A percentile compares a stretch with the other conserved stretches of the same genome.
phyloP scores from a whole-genome alignment of 352 stramenopile genomes.

The Pythium coloratum region DNA sequence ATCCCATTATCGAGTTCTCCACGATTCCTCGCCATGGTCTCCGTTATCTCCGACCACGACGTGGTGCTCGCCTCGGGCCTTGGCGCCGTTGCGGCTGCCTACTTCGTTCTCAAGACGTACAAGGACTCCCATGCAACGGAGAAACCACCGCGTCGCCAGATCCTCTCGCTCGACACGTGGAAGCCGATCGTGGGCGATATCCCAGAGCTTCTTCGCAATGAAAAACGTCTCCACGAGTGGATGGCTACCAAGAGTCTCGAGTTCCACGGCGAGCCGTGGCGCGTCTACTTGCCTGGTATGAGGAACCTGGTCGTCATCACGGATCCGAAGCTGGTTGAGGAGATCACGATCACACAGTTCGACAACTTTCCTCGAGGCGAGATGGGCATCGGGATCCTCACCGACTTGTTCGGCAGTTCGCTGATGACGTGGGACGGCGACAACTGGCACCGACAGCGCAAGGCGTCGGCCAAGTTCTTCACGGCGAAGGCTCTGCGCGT shows the following conservation, averaged over 20 bases:
- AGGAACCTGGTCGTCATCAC: slow-evolving; percentile 24
- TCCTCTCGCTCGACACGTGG: no score
- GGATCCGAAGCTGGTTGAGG: slow-evolving; percentile 23
- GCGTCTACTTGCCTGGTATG: slow-evolving; percentile 16
- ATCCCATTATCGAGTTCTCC: no score
- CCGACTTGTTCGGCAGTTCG: slow-evolving; percentile 20
- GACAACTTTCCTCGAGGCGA: slow-evolving; percentile 28
- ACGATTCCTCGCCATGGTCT: no score
- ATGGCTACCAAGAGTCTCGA: slow-evolving; percentile 17
- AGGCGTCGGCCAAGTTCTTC: slow-evolving; percentile 31
- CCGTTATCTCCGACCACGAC: no score
- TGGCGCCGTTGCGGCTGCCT: no score
- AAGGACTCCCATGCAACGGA: no score
- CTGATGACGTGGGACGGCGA: slow-evolving; percentile 30
- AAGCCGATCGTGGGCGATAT: no score
- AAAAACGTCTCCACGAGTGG: slow-evolving; percentile 39
- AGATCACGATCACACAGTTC: slow-evolving; percentile 33
- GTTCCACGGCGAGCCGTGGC: slow-evolving; percentile 24
- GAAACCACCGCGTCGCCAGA: no score
- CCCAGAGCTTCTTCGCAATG: no score
- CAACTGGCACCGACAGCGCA: slow-evolving; percentile 29
- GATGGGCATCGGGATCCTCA: slow-evolving; percentile 4
- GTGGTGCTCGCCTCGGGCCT: no score
- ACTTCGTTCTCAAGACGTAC: no score
- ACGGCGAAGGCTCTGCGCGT: slow-evolving; percentile 24